Conservation (phyloP, 2,329 filamentous ascomycete genomes). For the Claviceps arundinis region DNA sequence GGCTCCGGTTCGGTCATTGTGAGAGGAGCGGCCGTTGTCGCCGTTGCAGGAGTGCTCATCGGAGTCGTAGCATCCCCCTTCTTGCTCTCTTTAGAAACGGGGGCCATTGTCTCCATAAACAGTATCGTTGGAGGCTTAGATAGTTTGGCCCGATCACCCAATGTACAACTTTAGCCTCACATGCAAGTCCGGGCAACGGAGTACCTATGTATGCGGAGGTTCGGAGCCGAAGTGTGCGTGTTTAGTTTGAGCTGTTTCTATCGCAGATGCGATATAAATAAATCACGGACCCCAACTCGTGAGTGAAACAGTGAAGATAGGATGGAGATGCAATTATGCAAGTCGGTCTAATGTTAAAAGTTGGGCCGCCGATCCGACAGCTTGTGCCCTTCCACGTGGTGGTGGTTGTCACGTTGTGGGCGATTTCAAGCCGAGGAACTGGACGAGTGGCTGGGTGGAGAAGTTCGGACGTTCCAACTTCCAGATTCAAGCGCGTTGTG, state of each 20-base stretch:
- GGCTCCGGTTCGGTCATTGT: neutral
- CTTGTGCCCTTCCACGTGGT: constrained; percentile 1
- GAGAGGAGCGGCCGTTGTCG: constrained; percentile 1
- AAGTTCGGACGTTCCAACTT: neutral
- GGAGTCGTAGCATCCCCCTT: constrained; percentile 12
- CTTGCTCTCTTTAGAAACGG: constrained; percentile 11
- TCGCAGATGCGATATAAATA: neutral
- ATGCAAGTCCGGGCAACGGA: constrained; percentile 5
- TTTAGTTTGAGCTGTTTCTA: neutral
- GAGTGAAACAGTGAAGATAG: neutral
- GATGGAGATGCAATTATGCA: neutral
- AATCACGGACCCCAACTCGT: neutral
- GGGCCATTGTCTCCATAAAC: constrained; percentile 10
- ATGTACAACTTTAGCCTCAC: constrained; percentile 1
- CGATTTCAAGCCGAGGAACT: constrained; percentile 6
- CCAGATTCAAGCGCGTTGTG: no score
- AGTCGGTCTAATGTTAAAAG: neutral
- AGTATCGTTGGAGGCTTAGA: neutral
- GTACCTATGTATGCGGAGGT: no score
- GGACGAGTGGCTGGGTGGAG: neutral
- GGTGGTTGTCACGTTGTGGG: neutral
- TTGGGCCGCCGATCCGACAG: neutral
- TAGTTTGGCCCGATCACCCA: no score
- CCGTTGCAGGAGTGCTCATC: constrained; percentile 5
- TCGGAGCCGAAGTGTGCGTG: neutral